Base-by-base conservation (phyloP, 2,329 filamentous ascomycete genomes). In the Colletotrichum abscissum region DNA sequence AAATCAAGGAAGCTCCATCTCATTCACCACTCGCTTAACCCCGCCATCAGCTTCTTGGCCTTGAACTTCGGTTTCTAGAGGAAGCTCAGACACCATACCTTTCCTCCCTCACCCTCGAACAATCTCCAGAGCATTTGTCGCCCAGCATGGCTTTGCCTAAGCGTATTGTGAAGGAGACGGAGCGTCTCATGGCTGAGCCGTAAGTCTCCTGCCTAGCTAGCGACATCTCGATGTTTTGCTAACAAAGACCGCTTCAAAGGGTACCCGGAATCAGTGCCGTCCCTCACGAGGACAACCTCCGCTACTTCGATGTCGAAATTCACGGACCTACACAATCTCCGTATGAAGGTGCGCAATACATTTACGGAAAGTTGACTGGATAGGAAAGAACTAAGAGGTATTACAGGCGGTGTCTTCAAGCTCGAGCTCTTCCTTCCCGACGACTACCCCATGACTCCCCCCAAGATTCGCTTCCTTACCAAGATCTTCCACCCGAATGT, bases 401-500 rank as follows among this genome's bases (percentile, higher is more conserved):
- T 33, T 69, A 30, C 71, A 91, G 89, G 89, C 67, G 97, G 97
- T 62, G 90, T 98, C 76, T 99, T 99, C 88, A 96, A 97, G 84
- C 93, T 98, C 75, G 97, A 99, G 84, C 91, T 99, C 24, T 99
- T 99, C 84, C 90, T 99, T 28, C 97, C 97, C 57, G 97, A 99
- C 80, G 97, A 99, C 86, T 99, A 99, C 83, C 97, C 97, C 55
- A 99, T 99, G 97, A 98, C 95, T 42, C 96, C 97, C 67, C 97
- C 97, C 58, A 98, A 98, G 88, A 98, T 99, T 81, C 94, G 97
- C 68, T 99, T 99, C 85, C 88, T 99, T 64, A 99, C 97, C 78
- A 98, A 98, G 86, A 98, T 99, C 83, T 99, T 98, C 85, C 97
- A 99, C 83, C 97, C 97, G 65, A 99, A 99, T 83, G 98, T 99